Evolutionary conservation across 2,329 filamentous ascomycete genomes (phyloP), one percentile per base, ranked within the genome.

Genomic region (Dothiorella sarmentorum): DNA sequence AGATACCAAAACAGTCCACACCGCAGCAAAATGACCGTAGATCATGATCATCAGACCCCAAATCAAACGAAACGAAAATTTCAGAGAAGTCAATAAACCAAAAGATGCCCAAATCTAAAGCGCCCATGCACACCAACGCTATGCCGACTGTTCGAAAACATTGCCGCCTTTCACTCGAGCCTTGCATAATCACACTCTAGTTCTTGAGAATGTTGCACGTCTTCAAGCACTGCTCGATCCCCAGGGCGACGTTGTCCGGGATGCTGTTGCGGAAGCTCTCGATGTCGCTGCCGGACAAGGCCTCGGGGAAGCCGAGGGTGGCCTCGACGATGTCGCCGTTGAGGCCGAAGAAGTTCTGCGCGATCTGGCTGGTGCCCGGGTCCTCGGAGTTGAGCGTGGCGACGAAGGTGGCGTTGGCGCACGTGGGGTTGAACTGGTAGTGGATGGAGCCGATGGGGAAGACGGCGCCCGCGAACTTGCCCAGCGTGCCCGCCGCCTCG

Each of bases 141-240:
- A n/a, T n/a, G n/a, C n/a, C n/a, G n/a, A n/a, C n/a, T n/a, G n/a
- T n/a, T n/a, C n/a, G n/a, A n/a, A n/a, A n/a, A n/a, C n/a, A n/a
- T n/a, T n/a, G n/a, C n/a, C n/a, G n/a, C n/a, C n/a, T n/a, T n/a
- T n/a, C n/a, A n/a, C n/a, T n/a, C n/a, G n/a, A n/a, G n/a, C 40
- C 4, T 13, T 22, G 13, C 18, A 43, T 43, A 27, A 6, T 7
- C 2, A 18, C 31, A 17, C 10, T n/a, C n/a, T 44, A 56, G 38
- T 26, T 43, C 63, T 74, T 71, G 61, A 69, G 62, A 45, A 79
- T 75, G 26, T 70, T 70, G 67, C 82, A 84, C 67, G 75, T 80
- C 61, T 71, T 67, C 65, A 84, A 68, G 68, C 83, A 86, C 61
- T 74, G 65, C 61, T 84, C 78, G 11, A 85, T 76, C 51, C 80